Evolutionary conservation across 352 stramenopile genomes (phyloP).

Genomic region (Pythium aphanidermatum): DNA sequence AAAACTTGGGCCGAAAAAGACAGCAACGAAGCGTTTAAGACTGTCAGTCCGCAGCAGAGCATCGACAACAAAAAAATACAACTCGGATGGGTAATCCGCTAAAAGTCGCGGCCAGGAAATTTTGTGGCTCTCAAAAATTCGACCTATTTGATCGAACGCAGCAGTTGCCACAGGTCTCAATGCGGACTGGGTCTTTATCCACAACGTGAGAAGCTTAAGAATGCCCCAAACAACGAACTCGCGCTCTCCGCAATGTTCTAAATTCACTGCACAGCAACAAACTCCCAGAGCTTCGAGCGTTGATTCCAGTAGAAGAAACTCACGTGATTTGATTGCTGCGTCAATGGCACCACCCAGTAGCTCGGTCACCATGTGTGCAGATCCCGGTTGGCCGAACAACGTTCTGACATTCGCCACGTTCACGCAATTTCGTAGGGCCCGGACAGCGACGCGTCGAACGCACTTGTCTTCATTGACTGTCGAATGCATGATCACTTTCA

Average conservation of each 20-base stretch:
- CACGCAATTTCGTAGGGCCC: conserved; percentile 10
- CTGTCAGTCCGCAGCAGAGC: conserved; percentile 14
- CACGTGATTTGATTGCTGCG: conserved; percentile 8
- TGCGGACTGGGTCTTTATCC: conserved; percentile 18
- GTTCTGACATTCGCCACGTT: not conserved
- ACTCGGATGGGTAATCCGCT: conserved; percentile 20
- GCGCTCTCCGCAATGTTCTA: not conserved
- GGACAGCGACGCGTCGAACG: not conserved
- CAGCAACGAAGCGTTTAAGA: conserved; percentile 20
- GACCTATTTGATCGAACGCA: conserved; percentile 24
- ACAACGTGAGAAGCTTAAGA: conserved; percentile 26
- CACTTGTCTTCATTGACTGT: not conserved
- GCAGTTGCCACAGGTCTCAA: conserved; percentile 14
- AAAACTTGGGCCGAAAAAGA: conserved; percentile 25
- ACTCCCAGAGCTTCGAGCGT: conserved; percentile 24
- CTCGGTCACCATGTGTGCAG: not conserved
- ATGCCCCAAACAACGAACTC: conserved; percentile 26
- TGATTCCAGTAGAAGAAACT: conserved; percentile 18
- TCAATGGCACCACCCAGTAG: conserved; percentile 4
- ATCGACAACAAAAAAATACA: conserved; percentile 32
- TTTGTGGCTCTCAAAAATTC: conserved; percentile 16
- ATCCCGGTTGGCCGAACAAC: not conserved
- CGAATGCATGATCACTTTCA: too few species aligned
- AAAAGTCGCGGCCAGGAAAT: conserved; percentile 27
- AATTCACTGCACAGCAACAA: conserved; percentile 7